Base-by-base conservation (phyloP, 2,329 filamentous ascomycete genomes). In the Calonectria pseudoturangicola region DNA sequence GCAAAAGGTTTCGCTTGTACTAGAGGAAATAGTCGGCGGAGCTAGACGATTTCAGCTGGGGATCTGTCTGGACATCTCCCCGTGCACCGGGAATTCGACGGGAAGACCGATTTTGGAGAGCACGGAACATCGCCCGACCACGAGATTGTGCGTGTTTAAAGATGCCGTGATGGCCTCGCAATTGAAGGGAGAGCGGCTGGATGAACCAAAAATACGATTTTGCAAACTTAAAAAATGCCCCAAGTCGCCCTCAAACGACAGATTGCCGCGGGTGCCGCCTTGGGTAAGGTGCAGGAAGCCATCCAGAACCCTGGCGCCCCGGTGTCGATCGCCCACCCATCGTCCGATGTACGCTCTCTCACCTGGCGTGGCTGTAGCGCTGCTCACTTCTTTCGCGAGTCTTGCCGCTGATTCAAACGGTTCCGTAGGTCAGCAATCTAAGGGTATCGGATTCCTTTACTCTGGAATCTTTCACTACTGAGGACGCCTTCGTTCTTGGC, bases 401-500 rank as follows among this genome's bases (percentile, higher is more conserved):
- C 8, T 41, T 36, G 33, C 3, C 21, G 54, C 54, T 58, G 13
- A 58, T 41, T 12, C 7, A 27, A 41, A 41, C 54, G 33, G 21
- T 18, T 27, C 18, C 6, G 27, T 47, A 84, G 83, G 25, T 82
- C 10, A 75, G 79, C 80, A 81, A 51, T 78, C 79, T n/a, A 81
- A 82, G 30, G 83, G 84, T 9, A 36, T 9, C 33, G 50, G 84
- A 88, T 77, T 86, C 85, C 7, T 86, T 89, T 80, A 84, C 81
- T 0, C 77, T 89, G 28, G 79, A 83, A 13, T 82, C 88, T 74
- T 94, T 94, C 84, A 93, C 92, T 2, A 85, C 88, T 68, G 84
- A 88, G 28, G 92, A 93, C 77, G 93, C 92, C 64, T 93, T 90
- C 86, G 87, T 89, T 41, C 88, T 94, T 4, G 93, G 93, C 71